Conservation (phyloP, 108 stramenopile species). For the Parietichytrium sp. region DNA sequence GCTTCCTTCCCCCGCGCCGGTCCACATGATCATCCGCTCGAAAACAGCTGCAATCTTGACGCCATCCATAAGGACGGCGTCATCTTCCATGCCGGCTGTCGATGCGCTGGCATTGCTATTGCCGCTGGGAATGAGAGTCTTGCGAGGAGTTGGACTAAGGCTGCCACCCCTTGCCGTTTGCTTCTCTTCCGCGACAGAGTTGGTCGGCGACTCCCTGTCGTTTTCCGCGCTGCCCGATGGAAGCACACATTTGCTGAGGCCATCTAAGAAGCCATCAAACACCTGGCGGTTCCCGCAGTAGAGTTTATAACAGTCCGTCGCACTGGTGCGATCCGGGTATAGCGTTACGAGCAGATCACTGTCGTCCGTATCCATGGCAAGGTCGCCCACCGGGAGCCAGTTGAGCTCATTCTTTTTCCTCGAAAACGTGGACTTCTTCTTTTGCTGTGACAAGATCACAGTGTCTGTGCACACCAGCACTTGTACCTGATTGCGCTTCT, state of each 20-base stretch:
- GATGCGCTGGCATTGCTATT: neutral
- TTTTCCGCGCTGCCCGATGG: too few relatives aligned
- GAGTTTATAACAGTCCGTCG: too few relatives aligned
- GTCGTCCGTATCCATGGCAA: neutral
- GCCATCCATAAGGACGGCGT: neutral
- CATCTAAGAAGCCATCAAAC: too few relatives aligned
- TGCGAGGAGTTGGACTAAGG: too few relatives aligned
- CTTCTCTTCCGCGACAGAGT: too few relatives aligned
- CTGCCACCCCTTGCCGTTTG: too few relatives aligned
- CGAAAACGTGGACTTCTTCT: slow-evolving; percentile 25
- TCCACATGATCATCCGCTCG: slow-evolving; percentile 38
- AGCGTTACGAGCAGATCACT: neutral
- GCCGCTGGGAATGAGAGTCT: neutral
- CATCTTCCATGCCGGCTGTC: neutral
- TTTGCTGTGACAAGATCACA: slow-evolving; percentile 15
- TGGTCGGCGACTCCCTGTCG: too few relatives aligned
- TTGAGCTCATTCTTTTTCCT: neutral
- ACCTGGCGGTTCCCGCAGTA: too few relatives aligned
- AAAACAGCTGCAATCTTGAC: slow-evolving; percentile 27
- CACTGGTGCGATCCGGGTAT: neutral
- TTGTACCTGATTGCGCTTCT: neutral
- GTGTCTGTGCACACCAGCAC: slow-evolving; percentile 30
- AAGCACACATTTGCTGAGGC: too few relatives aligned
- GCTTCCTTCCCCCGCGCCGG: neutral
- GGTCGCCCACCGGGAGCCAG: neutral